Conservation (phyloP, 495 filamentous ascomycete species). For the Penicillium longicatenatum region DNA sequence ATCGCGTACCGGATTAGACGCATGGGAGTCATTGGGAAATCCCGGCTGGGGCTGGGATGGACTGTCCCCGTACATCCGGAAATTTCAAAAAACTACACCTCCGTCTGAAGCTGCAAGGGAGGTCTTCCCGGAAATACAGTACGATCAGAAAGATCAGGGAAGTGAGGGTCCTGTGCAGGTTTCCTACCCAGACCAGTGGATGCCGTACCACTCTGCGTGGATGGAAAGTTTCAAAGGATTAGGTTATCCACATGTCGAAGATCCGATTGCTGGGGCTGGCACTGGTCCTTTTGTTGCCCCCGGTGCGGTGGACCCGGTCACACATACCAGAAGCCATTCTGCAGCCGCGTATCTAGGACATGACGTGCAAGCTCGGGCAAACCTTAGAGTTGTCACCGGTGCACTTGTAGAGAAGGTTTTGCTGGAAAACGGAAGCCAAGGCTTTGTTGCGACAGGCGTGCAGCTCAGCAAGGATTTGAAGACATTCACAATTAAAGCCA, state of each 20-base stretch:
- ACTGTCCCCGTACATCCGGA: conserved; percentile 44
- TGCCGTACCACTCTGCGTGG: conserved; percentile 28
- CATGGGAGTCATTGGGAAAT: conserved; percentile 55
- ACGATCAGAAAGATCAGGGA: conserved; percentile 19
- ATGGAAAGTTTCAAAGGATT: conserved; percentile 22
- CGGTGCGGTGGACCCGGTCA: conserved; percentile 14
- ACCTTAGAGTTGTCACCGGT: conserved; percentile 29
- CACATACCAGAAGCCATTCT: conserved; percentile 44
- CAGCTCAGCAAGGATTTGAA: conserved; percentile 30
- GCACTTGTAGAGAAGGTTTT: conserved; percentile 22
- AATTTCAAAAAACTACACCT: conserved; percentile 16
- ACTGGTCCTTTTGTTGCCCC: conserved; percentile 22
- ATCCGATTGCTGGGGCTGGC: conserved; percentile 19
- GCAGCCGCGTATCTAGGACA: conserved; percentile 25
- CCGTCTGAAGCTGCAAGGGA: conserved; percentile 13
- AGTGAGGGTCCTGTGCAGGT: conserved; percentile 28
- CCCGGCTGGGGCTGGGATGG: conserved; percentile 53
- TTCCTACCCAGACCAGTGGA: conserved; percentile 25
- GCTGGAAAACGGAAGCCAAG: conserved; percentile 7
- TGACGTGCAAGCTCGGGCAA: conserved; percentile 9
- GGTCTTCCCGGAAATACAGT: conserved; percentile 15
- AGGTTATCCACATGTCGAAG: conserved; percentile 21
- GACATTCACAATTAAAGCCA: conserved; percentile 41
- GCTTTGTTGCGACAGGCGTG: conserved; percentile 31
- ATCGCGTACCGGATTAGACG: conserved; percentile 42